Evolutionary conservation across 73 alveolate species (phyloP), one percentile per base, ranked within the genome.

Genomic region (Symbiodinium pilosum): DNA sequence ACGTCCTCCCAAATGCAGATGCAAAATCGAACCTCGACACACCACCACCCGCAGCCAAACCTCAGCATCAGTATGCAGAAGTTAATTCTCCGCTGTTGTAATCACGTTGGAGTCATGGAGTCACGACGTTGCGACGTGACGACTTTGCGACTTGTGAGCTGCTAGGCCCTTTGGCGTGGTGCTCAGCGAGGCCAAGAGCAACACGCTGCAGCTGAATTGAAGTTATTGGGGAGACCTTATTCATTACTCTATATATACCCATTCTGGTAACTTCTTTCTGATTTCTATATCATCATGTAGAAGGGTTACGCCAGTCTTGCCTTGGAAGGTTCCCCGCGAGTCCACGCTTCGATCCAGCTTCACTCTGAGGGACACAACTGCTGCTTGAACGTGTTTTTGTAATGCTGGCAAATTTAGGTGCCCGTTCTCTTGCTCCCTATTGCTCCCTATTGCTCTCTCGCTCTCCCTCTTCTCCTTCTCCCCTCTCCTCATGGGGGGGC

Each of bases 281-380:
- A n/a, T n/a, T n/a, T n/a, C n/a, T n/a, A n/a, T n/a, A n/a, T n/a
- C n/a, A n/a, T n/a, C n/a, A n/a, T n/a, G 59, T 47, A 14, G 59
- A 47, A 14, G 14, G 59, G 59, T 47, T 47, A 14, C 14, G 59
- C 59, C 6, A 14, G 59, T 14, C 14, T 14, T 14, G 59, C 59
- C 14, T 47, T 47, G 21, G 21, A 32, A 69, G 96, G 87, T 69
- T n/a, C 87, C 77, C 14, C 77, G 77, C 9, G 96, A 91, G 36
- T 91, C 96, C 8, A 91, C 96, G 30, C 88, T 91, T 21, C 96
- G 96, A 30, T 68, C 88, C 96, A 91, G 96, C 88, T 91, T 43
- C 43, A 91, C 96, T 2, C 41, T 91, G 52, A 42, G 85, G 85
- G 85, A 73, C 44, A 34, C 71, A 42, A 42, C 21, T 30, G 93